A percentile compares a stretch with the other conserved stretches of the same genome.
Conservation (phyloP, 352 stramenopile genomes). For the Phytophthora pini region DNA sequence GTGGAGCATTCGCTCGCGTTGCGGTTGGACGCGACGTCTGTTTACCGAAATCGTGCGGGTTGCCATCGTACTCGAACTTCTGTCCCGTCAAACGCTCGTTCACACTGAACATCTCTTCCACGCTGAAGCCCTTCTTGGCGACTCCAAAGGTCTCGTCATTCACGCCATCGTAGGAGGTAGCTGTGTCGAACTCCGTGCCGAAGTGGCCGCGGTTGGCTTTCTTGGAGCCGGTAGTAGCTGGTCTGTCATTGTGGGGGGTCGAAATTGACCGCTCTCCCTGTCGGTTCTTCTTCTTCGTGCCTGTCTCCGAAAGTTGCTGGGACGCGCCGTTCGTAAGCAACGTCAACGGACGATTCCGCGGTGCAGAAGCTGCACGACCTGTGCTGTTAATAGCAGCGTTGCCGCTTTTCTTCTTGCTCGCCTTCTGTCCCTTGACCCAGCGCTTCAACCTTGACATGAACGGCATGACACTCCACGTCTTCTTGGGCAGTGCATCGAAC, state of each 20-base stretch:
- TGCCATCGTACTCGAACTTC: conserved; percentile 96
- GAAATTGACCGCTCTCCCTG: conserved; percentile 68
- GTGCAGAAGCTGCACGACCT: conserved; percentile 73
- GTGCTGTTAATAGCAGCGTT: conserved; percentile 45
- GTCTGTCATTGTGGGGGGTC: conserved; percentile 66
- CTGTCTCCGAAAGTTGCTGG: conserved; percentile 24
- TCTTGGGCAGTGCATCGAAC: conserved; percentile 91
- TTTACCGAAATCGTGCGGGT: conserved; percentile 95
- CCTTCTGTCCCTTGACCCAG: conserved; percentile 90
- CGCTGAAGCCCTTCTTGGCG: conserved; percentile 79
- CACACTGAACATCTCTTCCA: conserved; percentile 96
- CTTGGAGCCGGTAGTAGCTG: conserved; percentile 43
- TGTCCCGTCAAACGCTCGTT: conserved; percentile 93
- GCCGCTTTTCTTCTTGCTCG: conserved; percentile 60
- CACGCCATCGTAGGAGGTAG: conserved; percentile 86
- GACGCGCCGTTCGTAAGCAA: conserved; percentile 47
- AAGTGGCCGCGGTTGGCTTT: conserved; percentile 73
- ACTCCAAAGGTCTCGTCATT: conserved; percentile 90
- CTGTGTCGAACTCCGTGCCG: conserved; percentile 81
- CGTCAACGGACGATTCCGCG: conserved; percentile 65
- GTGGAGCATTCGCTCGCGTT: conserved; percentile 32
- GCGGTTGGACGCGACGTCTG: conserved; percentile 29
- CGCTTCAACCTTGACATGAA: conserved; percentile 91
- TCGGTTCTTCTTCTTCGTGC: conserved; percentile 44
- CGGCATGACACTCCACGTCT: conserved; percentile 94